Evolutionary conservation across 2,329 filamentous ascomycete genomes (phyloP).

Genomic region (Scedosporium apiospermum): DNA sequence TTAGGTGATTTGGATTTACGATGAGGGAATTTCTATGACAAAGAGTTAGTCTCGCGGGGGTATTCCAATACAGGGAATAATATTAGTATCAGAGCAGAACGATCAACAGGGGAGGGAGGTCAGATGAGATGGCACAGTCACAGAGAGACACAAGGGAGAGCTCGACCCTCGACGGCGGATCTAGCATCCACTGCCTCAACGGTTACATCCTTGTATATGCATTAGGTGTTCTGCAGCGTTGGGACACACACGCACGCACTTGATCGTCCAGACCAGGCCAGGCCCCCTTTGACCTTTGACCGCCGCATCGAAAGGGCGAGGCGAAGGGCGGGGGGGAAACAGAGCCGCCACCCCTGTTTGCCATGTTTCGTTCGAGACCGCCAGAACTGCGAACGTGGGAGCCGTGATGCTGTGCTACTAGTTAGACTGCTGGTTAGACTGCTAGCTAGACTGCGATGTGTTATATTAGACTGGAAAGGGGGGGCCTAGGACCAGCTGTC

Average conservation of each 20-base stretch:
- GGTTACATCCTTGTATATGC: background rate
- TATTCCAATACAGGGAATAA: background rate
- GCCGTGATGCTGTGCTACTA: no score
- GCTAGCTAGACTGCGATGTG: no score
- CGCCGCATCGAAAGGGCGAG: background rate
- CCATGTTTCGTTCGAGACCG: background rate
- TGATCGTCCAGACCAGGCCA: background rate
- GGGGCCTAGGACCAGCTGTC: no score
- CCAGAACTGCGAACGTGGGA: no score
- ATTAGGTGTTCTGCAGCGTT: background rate
- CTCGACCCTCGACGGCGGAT: background rate
- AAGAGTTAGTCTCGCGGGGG: background rate
- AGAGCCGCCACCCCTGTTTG: background rate
- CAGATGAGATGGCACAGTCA: background rate
- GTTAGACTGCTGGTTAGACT: no score
- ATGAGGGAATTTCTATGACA: slow-evolving; percentile 1
- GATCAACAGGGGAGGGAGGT: background rate
- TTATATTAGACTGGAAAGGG: no score
- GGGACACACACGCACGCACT: background rate
- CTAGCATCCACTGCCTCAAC: background rate
- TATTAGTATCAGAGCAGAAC: background rate
- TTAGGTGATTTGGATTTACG: background rate
- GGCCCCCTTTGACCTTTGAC: background rate
- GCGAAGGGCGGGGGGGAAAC: background rate
- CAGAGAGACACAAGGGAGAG: no score